These are phyloP conservation scores for Ustilago nuda DNA, from an alignment of 1,284 basidiomycete species.

Conservation along the genomic window DNA sequence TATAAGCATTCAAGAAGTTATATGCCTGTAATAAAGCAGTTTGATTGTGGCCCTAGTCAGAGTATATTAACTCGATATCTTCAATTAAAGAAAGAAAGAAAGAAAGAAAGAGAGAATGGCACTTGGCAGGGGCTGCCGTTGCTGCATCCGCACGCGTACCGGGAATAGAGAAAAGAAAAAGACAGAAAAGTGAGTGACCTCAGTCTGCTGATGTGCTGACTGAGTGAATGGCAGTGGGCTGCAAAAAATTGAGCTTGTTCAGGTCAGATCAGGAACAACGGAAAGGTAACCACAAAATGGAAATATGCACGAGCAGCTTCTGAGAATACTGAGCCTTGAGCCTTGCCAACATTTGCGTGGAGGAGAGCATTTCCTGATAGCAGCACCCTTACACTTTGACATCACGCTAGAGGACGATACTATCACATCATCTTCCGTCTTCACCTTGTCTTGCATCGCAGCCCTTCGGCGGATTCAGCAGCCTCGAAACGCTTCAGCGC, in stretches of 20 bases:
- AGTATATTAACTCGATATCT: too few species aligned
- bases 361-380: not conserved
- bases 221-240: not conserved
- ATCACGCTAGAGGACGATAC: not conserved
- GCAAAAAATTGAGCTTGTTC: not conserved
- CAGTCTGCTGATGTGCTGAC: conserved; percentile 3
- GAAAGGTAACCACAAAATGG: conserved; percentile 4
- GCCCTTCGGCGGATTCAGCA: not conserved
- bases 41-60: not conserved
- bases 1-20: too few species aligned
- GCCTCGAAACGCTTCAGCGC: not conserved
- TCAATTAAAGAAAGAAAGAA: not conserved
- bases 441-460: not conserved
- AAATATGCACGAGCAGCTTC: not conserved
- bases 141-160: not conserved
- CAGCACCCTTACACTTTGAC: not conserved
- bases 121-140: not conserved
- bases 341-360: not conserved
- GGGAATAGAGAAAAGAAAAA: not conserved
- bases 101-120: conserved; percentile 1
- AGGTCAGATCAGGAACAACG: not conserved
- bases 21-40: not conserved
- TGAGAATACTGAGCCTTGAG: not conserved
- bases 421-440: not conserved
- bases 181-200: not conserved